phyloP scores from a whole-genome alignment of 2,329 filamentous ascomycete species.

The Eutypa lata region DNA sequence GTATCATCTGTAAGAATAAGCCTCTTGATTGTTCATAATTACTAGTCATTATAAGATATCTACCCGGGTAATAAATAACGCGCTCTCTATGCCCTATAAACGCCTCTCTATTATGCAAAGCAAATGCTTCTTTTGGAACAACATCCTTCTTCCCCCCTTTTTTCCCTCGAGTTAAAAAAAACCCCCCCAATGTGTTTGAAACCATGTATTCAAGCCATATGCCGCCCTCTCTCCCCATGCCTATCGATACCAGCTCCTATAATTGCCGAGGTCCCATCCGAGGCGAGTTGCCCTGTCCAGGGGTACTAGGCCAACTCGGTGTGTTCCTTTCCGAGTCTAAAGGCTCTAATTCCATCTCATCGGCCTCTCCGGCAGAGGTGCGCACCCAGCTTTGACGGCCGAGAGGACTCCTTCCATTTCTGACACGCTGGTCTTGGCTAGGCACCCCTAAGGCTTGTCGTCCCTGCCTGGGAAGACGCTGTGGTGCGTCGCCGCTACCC shows the following conservation, averaged over 20 bases:
- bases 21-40: too few relatives aligned
- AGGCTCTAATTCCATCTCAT: constrained; percentile 25
- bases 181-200: too few relatives aligned
- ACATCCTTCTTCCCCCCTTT: neutral
- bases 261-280: neutral
- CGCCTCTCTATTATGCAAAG: neutral
- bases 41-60: too few relatives aligned
- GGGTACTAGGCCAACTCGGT: constrained; percentile 6
- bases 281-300: neutral
- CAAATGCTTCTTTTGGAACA: neutral
- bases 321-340: constrained; percentile 8
- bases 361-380: constrained; percentile 23
- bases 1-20: too few relatives aligned
- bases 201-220: too few relatives aligned
- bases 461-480: constrained; percentile 6
- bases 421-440: constrained; percentile 20
- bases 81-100: too few relatives aligned
- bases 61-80: too few relatives aligned
- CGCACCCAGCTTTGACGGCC: constrained; percentile 33
- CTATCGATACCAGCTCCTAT: too few relatives aligned
- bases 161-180: neutral
- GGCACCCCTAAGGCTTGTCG: constrained; percentile 21
- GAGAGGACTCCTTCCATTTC: constrained; percentile 36
- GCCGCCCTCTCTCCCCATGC: too few relatives aligned
- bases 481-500: constrained; percentile 6